Base-by-base conservation (phyloP, 2,329 filamentous ascomycete species). In the Trichoderma simmonsii region DNA sequence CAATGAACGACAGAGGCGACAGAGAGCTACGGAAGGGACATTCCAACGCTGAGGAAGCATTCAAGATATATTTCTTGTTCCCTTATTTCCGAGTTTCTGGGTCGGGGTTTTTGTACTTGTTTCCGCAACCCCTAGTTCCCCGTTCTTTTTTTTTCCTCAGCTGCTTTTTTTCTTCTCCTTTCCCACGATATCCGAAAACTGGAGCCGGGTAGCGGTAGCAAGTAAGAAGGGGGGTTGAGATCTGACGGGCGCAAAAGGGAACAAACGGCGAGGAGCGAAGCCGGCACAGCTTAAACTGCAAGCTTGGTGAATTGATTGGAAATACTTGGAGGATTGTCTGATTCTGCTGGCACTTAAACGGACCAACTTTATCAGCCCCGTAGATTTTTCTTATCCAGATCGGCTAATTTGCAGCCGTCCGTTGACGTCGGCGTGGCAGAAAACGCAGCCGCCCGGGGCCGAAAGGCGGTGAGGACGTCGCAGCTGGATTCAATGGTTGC, bases 341-440 rank as follows among this genome's bases (percentile, higher is more conserved):
- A 11, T 60, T 51, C 18, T 71, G 63, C 60, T 70, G 39, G 48
- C 48, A 56, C 51, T 21, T 32, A 11, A 11, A 51, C 62, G 18
- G 18, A 32, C 30, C 26, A 39, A 21, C 56, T 69, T 62, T 69
- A 56, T 68, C 65, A 72, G 65, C 34, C 64, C 71, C 57, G 66
- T 61, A 26, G 57, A 36, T 54, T 69, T 69, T 61, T 69, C 39
- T 62, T 69, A 61, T 69, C 66, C 39, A 32, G 28, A 69, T 54
- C 36, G 57, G 66, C 66, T 62, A 69, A 60, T 61, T 69, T 48
- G 56, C 66, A 48, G 26, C 63, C 32, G 71, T 51, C 65, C 71
- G 66, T 62, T 73, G 67, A 73, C 60, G 56, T 63, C 61, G 70
- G 70, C 15, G 54, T 34, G 70, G 70, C 65, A 68, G 65, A 68